Base-by-base conservation (phyloP, 192 early-diverging fungal genomes). In the Backusella mclennaniae region DNA sequence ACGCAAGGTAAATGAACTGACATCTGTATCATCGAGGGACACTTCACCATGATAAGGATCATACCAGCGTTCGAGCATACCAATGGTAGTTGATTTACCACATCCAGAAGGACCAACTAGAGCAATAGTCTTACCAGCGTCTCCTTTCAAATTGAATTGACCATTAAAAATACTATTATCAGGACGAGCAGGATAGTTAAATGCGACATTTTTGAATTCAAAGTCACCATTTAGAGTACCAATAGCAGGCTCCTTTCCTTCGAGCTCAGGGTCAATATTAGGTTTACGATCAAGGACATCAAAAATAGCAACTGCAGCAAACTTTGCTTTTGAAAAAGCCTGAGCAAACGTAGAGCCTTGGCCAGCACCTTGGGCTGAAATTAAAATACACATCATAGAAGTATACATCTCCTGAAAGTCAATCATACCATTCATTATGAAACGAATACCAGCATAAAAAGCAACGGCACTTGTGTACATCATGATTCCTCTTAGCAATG, bases 21-120 rank as follows among this genome's bases (percentile, higher is more conserved):
- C 85, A 67, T 90, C 80, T 6, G 82, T 79, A 66, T 80, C 81
- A 75, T 96, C 92, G 66, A 95, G 77, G 7, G 53, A 73, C 35
- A 95, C 89, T 33, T 44, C 33, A 33, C 96, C 96, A 17, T 71
- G 77, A 29, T 70, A 31, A 21, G 84, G 79, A 80, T 98, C 95
- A 84, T 98, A 98, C 82, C 92, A 92, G 1, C 96, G 92, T 80
- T 96, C 87, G 21, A 92, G 80, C 69, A 92, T 82, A 44, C 78
- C 85, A 73, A 92, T 85, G 19, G 88, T 85, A 0, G 92, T 92
- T 2, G 88, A 89, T 77, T 98, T 98, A 69, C 96, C 96, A 56
- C 91, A 94, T 23, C 96, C 96, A 3, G 92, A 93, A 15, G 90
- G 86, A 4, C 96, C 96, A 2, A 96, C 96, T 33, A 98, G 76